phyloP scores from a whole-genome alignment of 441 rosid species.

The Populus hybrid region DNA sequence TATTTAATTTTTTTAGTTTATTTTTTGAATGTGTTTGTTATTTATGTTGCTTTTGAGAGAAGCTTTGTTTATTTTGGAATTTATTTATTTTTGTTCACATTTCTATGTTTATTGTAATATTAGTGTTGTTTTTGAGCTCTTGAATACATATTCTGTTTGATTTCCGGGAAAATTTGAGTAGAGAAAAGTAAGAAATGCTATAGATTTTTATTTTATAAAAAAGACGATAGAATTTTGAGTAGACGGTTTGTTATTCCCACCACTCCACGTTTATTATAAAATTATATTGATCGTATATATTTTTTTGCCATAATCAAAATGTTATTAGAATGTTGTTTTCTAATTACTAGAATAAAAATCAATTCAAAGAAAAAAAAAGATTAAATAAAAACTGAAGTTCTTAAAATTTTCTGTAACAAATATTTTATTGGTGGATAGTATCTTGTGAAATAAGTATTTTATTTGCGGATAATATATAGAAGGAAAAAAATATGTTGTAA shows the following conservation, averaged over 20 bases:
- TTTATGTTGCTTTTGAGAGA: not conserved
- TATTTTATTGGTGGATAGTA: not conserved
- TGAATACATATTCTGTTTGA: conserved; percentile 4
- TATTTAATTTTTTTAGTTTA: no score
- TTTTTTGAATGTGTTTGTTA: not conserved
- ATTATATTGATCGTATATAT: not conserved
- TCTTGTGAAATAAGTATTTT: no score
- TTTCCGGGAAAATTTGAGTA: not conserved
- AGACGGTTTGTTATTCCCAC: not conserved
- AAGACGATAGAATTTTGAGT: not conserved
- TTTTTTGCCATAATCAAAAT: not conserved
- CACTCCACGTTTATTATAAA: not conserved
- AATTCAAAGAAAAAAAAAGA: not conserved
- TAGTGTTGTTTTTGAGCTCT: not conserved
- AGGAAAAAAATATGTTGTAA: not conserved
- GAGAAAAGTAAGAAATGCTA: not conserved
- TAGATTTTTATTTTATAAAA: not conserved
- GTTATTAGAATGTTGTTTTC: not conserved
- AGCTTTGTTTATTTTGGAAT: not conserved
- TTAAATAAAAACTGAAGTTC: not conserved
- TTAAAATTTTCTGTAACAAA: no score
- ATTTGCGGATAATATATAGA: not conserved
- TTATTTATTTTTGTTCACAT: not conserved
- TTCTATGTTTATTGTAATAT: not conserved
- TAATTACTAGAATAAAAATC: not conserved